A percentile compares a stretch with the other conserved stretches of the same genome.
Evolutionary conservation across 2,329 filamentous ascomycete species (phyloP).

Genomic region (Lecanosticta acicola): DNA sequence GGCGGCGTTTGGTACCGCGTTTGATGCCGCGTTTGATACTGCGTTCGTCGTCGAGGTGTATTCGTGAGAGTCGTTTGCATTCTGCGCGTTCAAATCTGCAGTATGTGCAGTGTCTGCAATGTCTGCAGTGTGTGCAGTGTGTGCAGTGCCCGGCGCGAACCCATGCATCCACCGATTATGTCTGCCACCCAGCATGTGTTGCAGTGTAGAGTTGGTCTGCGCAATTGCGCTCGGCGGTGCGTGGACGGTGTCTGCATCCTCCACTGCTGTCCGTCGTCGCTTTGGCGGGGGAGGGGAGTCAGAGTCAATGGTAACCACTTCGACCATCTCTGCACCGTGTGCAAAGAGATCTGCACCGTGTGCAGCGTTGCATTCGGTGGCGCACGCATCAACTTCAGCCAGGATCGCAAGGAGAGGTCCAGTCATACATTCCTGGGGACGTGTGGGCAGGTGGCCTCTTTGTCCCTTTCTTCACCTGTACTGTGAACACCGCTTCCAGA

Average conservation of each 20-base stretch:
- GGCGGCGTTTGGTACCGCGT: background rate
- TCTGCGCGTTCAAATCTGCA: background rate
- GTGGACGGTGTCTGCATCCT: background rate
- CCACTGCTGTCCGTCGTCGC: background rate
- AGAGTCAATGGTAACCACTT: background rate
- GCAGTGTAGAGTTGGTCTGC: slow-evolving; percentile 16
- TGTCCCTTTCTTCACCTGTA: background rate
- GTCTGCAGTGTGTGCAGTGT: background rate
- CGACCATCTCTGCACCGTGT: background rate
- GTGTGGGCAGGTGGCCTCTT: background rate
- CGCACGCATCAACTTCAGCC: too few relatives aligned
- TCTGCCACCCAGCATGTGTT: slow-evolving; percentile 10
- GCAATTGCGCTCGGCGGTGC: slow-evolving; percentile 1
- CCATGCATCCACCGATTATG: slow-evolving; percentile 22
- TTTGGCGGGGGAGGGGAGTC: background rate
- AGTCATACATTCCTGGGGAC: background rate
- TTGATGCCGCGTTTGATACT: background rate
- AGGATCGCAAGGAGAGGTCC: background rate
- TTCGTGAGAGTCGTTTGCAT: background rate
- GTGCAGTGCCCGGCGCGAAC: background rate
- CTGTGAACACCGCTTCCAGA: background rate
- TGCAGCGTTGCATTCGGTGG: too few relatives aligned
- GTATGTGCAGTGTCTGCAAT: too few relatives aligned
- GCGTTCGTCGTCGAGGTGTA: background rate
- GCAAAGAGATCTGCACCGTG: too few relatives aligned